Evolutionary conservation across 2,329 filamentous ascomycete genomes (phyloP), one percentile per base, ranked within the genome.

Genomic region (Pestalotiopsis sp.): DNA sequence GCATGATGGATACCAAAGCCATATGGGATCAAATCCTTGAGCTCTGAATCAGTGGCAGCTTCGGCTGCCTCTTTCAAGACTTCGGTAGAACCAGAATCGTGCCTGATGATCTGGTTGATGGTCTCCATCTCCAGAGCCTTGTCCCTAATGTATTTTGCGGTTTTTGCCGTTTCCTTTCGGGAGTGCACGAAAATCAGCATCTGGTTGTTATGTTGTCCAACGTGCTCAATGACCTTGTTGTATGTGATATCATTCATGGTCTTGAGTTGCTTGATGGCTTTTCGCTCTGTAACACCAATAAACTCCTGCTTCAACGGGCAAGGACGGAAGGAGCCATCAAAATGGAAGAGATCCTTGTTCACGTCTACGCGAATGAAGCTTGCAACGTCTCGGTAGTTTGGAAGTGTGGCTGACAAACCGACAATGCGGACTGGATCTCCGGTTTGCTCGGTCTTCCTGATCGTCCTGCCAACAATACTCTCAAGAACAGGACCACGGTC

Each of bases 121-220:
- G 96, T 98, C 76, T 98, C 97, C 84, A 94, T 87, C 80, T 99
- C 96, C n/a, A 99, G 83, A 3, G 96, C 95, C 82, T 98, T 98
- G 83, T 99, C 97, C 71, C 95, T 90, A 76, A 99, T 95, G 78
- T 97, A 97, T 77, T 93, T 94, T 27, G 95, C 96, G 3, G 97
- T 99, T 83, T 99, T 99, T 9, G 95, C 94, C 0, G 97, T 99
- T 80, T 99, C 97, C 78, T 99, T 99, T 75, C 96, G 89, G 45
- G 97, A 99, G 79, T 99, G 97, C 5, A 99, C 96, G 77, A 99
- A 99, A 69, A 99, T 97, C 52, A 99, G 89, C 95, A 99, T 98
- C 80, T 99, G 96, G 75, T 99, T 97, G 72, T 93, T 90, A 76
- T 97, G 92, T 69, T 92, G 91, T 6, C 96, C 96, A 38, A 98